Percentiles rank a stretch among this genome's conserved stretches.
Evolutionary conservation across 208 protist genomes (phyloP).

Genomic region (Porcisia deanei): DNA sequence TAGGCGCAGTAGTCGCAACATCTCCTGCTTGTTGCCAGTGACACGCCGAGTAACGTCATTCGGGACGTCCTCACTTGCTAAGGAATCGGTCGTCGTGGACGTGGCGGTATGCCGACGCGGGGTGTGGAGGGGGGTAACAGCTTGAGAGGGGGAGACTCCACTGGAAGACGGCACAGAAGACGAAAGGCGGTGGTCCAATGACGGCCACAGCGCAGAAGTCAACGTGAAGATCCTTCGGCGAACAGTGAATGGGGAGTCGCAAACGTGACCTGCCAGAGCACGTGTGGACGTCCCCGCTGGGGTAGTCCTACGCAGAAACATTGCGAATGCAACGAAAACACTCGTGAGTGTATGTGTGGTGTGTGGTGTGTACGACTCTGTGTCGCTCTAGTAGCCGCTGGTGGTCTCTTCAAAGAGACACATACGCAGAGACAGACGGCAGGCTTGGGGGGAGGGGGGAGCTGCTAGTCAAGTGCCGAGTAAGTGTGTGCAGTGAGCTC

Average conservation of each 20-base stretch:
- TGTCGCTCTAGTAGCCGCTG: not conserved
- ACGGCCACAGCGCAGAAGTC: not conserved
- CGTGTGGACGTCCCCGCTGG: not conserved
- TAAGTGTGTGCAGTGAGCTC: not conserved
- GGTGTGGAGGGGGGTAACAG: not conserved
- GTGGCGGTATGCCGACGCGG: constrained; percentile 1
- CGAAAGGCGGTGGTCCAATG: not conserved
- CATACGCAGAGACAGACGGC: not conserved
- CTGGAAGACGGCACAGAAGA: not conserved
- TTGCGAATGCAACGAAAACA: not conserved
- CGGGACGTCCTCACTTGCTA: not conserved
- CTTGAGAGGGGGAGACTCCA: not conserved
- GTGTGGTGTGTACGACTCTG: not conserved
- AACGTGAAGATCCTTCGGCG: not conserved
- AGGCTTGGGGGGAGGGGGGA: not conserved
- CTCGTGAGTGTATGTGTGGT: not conserved
- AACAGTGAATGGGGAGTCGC: not conserved
- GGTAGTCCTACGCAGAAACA: constrained; percentile 3
- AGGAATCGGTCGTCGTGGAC: not conserved
- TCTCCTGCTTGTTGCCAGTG: not conserved
- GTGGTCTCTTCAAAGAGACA: not conserved
- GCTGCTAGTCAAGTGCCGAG: not conserved
- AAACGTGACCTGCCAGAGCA: not conserved
- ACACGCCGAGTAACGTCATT: constrained; percentile 12
- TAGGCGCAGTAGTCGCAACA: constrained; percentile 22